Base-by-base conservation (phyloP, 257 asterid species). In the Solanum bukasovii region DNA sequence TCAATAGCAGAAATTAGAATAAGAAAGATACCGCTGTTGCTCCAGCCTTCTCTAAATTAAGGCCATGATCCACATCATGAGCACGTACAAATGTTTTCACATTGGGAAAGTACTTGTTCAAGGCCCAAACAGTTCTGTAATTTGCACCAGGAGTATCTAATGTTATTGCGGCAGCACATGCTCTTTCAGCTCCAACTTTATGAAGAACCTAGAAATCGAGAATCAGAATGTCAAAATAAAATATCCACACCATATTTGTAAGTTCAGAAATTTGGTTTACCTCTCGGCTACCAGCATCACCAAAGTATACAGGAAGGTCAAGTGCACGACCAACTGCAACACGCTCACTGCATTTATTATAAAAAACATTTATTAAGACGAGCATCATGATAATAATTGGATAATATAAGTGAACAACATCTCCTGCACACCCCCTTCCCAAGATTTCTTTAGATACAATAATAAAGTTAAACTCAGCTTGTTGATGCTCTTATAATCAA, bases 211-310 rank as follows among this genome's bases (percentile, higher is more conserved):
- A 92, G 86, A 18, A 89, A 38, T 86, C 86, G 72, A 87, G 84
- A 81, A 85, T 84, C 42, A 73, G 56, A 90, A 85, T 84, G 37
- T 89, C 78, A 86, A 6, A 89, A 87, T 82, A 77, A 70, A 88
- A 83, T 29, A 52, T 68, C 25, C 14, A 83, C 35, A 23, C 88
- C 86, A 49, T 77, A 75, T 27, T 82, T 90, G 68, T 37, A 89
- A 78, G n/a, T 59, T 78, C 56, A 87, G 86, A 83, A 67, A 70
- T 88, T 86, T 20, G 67, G 67, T 83, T 92, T 89, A 97, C 99
- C 98, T 97, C 99, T 86, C 98, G 95, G 87, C 99, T 97, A 86
- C 99, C 99, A 72, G 99, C 98, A 93, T 97, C 99, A 84, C 99
- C 99, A 93, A 97, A 97, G 91, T 94, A 97, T 85, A 97, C 99